phyloP scores from a whole-genome alignment of 345 rosid species.

The Dipteronia sinensis region DNA sequence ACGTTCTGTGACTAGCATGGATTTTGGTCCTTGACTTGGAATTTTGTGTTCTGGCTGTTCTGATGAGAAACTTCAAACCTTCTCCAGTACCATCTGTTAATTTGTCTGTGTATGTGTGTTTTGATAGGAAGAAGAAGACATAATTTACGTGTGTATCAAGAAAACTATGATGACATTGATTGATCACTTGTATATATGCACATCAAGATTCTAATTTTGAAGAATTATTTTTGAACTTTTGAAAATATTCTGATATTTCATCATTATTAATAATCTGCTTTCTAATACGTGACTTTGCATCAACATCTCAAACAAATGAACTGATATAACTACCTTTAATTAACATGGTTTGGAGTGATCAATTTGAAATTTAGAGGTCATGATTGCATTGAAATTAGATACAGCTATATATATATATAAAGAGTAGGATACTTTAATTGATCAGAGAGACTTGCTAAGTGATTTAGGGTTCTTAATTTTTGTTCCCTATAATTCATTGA shows the following conservation, averaged over 20 bases:
- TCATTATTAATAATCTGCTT: not conserved
- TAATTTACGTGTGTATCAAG: not conserved
- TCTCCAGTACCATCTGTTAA: too few relatives aligned
- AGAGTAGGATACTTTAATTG: not conserved
- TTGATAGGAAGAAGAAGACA: not conserved
- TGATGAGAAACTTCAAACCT: too few relatives aligned
- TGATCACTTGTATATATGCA: not conserved
- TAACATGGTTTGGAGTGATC: not conserved
- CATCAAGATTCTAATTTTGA: not conserved
- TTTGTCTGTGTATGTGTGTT: too few relatives aligned
- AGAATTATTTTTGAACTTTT: not conserved
- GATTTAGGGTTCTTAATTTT: constrained; percentile 6
- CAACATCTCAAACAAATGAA: not conserved
- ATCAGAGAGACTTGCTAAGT: not conserved
- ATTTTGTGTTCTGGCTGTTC: not conserved
- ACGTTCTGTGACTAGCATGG: not conserved
- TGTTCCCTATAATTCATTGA: not conserved
- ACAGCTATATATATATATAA: not conserved
- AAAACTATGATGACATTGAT: not conserved
- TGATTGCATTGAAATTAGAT: not conserved
- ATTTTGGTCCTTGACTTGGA: constrained; percentile 11
- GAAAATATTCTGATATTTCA: too few relatives aligned
- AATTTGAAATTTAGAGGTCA: not conserved
- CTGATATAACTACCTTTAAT: too few relatives aligned
- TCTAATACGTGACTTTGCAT: not conserved